Evolutionary conservation across 495 filamentous ascomycete genomes (phyloP).

Genomic region (Aspergillus nidulans): DNA sequence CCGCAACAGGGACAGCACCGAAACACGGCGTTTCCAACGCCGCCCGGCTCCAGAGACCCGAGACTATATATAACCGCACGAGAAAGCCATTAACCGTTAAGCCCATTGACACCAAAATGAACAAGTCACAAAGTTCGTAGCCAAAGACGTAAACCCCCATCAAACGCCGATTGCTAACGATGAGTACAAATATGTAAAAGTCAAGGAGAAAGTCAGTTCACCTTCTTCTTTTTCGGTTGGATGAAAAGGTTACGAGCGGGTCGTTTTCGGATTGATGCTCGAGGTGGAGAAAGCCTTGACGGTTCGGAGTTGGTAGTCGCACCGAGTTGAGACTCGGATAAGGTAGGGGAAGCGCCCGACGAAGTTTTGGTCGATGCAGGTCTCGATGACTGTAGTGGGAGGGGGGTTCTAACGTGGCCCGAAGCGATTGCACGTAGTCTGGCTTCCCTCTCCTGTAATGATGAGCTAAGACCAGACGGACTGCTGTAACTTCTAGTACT

Average conservation of each 20-base stretch:
- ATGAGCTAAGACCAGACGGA: slow-evolving; percentile 5
- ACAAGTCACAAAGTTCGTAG: neutral
- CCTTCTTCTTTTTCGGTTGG: slow-evolving; percentile 34
- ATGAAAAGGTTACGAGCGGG: slow-evolving; percentile 36
- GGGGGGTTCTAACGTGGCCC: slow-evolving; percentile 15
- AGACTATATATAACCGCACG: neutral
- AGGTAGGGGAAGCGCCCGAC: neutral
- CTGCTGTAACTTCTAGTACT: slow-evolving; percentile 3
- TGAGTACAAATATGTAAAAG: neutral
- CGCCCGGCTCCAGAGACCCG: neutral
- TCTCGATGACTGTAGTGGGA: neutral
- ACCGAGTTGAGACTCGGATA: neutral
- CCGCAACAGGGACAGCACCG: neutral
- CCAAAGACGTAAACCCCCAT: neutral
- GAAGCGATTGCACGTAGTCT: slow-evolving; percentile 28
- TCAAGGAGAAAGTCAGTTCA: slow-evolving; percentile 4
- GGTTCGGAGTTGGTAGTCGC: neutral
- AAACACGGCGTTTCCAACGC: neutral
- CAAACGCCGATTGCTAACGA: slow-evolving; percentile 1
- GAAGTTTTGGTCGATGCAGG: slow-evolving; percentile 3
- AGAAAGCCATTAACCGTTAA: neutral
- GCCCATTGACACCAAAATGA: neutral
- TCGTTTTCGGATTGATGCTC: slow-evolving; percentile 29
- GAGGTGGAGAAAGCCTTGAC: slow-evolving; percentile 12
- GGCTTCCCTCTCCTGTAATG: slow-evolving; percentile 29